Base-by-base conservation (phyloP, 129 eudicot genomes). In the Flaveria sonorensis region DNA sequence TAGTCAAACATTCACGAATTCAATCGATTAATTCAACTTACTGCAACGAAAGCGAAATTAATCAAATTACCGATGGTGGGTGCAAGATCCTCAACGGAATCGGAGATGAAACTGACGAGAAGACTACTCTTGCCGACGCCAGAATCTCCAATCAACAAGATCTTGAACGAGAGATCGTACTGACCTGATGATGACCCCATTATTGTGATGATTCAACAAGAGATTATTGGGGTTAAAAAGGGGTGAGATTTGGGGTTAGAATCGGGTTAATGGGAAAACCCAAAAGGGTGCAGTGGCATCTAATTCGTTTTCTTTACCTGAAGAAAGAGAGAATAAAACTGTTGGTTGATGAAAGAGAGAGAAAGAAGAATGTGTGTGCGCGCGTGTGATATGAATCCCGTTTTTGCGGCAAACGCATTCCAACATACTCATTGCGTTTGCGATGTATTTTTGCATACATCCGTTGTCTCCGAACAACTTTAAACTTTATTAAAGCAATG, bases 51-150 rank as follows among this genome's bases (percentile, higher is more conserved):
- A 62, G 8, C 6, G 1, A 26, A 21, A 73, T 26, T 10, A 66
- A 13, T 50, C 50, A 71, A 59, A 26, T 64, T 89, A 92, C 97
- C 97, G 63, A 92, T 87, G 19, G 97, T 92, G 72, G 97, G 97
- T 19, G 93, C 79, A 14, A 92, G 88, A 86, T 92, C 88, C 11
- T 92, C 89, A 62, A 82, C 77, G 42, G 89, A 70, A 68, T 74
- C 86, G 23, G 97, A 92, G 42, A 87, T 87, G 83, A 94, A 94
- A 68, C 86, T 91, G 77, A 94, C 83, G 75, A 94, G 91, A 47
- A 94, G 91, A 61, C 98, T 94, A 53, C 98, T 94, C 71, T 91
- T 94, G 18, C 98, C 98, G 64, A 94, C 98, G n/a, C 88, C 97
- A 2, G 98, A 94, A 79, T 94, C 98, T 52, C 98, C 98, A 83